Base-by-base conservation (phyloP, 2,329 filamentous ascomycete genomes). In the Claviceps arundinis region DNA sequence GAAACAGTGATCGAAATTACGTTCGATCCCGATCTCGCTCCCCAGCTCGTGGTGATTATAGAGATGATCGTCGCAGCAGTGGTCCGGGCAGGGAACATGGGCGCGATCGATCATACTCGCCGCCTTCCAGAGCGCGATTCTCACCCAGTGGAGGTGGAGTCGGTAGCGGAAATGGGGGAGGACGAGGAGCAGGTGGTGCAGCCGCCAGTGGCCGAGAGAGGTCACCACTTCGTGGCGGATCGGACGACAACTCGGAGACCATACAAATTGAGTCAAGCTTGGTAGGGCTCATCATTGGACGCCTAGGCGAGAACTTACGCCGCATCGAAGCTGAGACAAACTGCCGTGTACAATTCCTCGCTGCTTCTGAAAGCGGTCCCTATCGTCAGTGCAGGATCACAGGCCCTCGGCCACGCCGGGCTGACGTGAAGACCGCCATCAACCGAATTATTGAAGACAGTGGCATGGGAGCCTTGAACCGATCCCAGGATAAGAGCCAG, bases 281-380 rank as follows among this genome's bases (percentile, higher is more conserved):
- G 47, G 89, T 95, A 50, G 89, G 89, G 43, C 74, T 95, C 37
- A 94, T 95, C 62, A 95, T 95, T 63, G 89, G 89, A 50, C 82
- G 89, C 55, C 86, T 90, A 63, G 89, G 89, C 58, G 90, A 95
- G 70, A 95, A 94, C 60, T 73, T 95, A 44, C 78, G 88, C 58
- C 83, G 87, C 54, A 88, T 95, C 57, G 90, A 95, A 68, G 74
- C 80, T 46, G 88, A 94, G 60, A 89, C 85, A 47, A 81, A 81
- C 51, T 90, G 89, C 60, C 78, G 89, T 54, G 89, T 95, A 26
- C 89, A 95, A 68, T 95, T 95, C 64, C 76, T 95, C 54, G 85
- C 89, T 37, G 80, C 87, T 16, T 80, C 82, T 54, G 84, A 89
- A 62, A 81, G 80, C 46, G 86, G 85, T 19, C 78, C 82, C 16